phyloP scores from a whole-genome alignment of 2,329 filamentous ascomycete species.

The Curvularia sp. region DNA sequence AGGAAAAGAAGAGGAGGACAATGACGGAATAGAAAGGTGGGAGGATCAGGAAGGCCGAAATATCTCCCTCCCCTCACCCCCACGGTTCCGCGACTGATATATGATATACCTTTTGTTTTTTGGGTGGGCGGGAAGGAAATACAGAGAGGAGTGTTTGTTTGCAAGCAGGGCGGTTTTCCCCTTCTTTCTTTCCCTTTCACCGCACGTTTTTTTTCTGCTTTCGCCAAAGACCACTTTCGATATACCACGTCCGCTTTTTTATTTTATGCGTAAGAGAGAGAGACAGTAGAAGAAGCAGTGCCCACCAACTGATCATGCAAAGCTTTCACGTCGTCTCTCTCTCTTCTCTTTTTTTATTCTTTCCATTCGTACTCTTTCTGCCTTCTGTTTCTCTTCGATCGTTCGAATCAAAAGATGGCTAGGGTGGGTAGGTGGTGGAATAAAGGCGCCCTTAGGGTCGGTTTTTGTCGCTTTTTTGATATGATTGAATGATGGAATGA shows the following conservation, averaged over 20 bases:
- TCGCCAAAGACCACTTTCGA: neutral
- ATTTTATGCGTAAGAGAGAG: neutral
- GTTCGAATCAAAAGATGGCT: too few species aligned
- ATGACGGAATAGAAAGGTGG: neutral
- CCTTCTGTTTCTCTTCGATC: too few species aligned
- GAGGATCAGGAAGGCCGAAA: too few species aligned
- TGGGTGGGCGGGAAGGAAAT: neutral
- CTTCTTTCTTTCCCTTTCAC: neutral
- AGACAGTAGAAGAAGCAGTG: neutral
- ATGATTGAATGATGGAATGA: constrained; percentile 13
- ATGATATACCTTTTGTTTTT: too few species aligned
- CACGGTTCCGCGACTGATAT: too few species aligned
- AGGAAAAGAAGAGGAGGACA: neutral
- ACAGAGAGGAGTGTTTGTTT: neutral
- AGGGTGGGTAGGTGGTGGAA: too few species aligned
- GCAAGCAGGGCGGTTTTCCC: too few species aligned
- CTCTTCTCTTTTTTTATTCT: too few species aligned
- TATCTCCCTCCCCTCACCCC: too few species aligned
- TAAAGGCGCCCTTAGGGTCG: too few species aligned
- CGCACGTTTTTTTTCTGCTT: neutral
- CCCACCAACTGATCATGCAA: too few species aligned
- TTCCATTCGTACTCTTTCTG: neutral
- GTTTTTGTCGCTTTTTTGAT: neutral
- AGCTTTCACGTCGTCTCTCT: too few species aligned
- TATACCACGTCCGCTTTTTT: constrained; percentile 1